Conservation (phyloP, 305 asterid species). For the Withania somnifera region DNA sequence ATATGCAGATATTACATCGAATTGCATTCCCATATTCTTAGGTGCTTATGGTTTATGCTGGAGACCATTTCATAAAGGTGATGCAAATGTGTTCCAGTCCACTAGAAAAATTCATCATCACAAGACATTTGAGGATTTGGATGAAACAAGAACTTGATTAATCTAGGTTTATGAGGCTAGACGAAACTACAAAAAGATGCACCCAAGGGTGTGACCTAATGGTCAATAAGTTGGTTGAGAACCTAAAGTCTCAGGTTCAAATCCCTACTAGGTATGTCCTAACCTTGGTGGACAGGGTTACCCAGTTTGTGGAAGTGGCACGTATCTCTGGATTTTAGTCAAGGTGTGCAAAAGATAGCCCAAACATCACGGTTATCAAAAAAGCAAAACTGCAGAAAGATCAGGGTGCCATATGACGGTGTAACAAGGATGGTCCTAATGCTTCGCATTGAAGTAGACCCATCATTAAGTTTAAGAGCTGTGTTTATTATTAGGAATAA, state of each 20-base stretch:
- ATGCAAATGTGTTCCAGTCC: not conserved
- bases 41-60: not conserved
- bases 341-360: too few relatives aligned
- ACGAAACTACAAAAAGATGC: not conserved
- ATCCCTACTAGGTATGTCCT: too few relatives aligned
- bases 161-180: not conserved
- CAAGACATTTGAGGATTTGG: not conserved
- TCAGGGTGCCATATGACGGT: not conserved
- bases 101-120: not conserved
- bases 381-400: not conserved
- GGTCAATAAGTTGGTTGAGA: too few relatives aligned
- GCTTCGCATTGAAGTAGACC: not conserved
- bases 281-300: too few relatives aligned
- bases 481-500: not conserved
- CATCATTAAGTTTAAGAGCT: not conserved
- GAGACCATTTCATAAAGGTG: not conserved
- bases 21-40: not conserved
- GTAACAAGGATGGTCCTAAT: not conserved
- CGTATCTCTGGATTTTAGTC: too few relatives aligned
- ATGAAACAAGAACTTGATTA: not conserved
- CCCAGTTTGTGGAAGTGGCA: too few relatives aligned
- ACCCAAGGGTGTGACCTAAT: too few relatives aligned
- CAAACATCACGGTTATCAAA: too few relatives aligned
- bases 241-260: too few relatives aligned
- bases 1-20: not conserved